These are phyloP conservation scores for Rhodamnia argentea DNA, from an alignment of 345 rosid species.

Conservation along the genomic window DNA sequence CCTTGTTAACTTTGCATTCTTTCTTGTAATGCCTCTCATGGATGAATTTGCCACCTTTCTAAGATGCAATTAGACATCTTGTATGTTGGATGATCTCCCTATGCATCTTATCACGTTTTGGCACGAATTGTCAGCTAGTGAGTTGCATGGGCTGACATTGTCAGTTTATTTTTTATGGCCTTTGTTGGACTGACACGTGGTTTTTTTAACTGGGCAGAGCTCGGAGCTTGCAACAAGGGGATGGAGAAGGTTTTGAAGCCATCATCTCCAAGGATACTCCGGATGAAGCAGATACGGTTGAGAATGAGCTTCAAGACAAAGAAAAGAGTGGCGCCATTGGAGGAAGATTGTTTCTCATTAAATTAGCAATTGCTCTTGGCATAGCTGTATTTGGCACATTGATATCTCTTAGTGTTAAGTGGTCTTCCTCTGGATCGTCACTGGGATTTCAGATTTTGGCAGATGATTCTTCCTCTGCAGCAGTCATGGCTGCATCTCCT, in stretches of 20 bases:
- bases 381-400: conserved; percentile 44
- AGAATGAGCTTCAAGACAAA: conserved; percentile 10
- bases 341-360: conserved; percentile 39
- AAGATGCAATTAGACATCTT: neutral
- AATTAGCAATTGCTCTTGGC: conserved; percentile 43
- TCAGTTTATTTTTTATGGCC: neutral
- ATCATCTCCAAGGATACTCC: conserved; percentile 9
- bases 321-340: neutral
- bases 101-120: neutral
- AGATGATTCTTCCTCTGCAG: conserved; percentile 38
- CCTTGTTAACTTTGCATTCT: neutral
- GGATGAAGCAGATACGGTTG: conserved; percentile 11
- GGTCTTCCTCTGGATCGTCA: conserved; percentile 29
- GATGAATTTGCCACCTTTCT: neutral
- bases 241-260: conserved; percentile 20
- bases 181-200: neutral
- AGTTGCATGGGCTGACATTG: neutral
- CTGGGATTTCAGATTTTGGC: conserved; percentile 40
- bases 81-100: neutral
- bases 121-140: neutral
- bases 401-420: conserved; percentile 23
- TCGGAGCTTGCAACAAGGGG: conserved; percentile 23
- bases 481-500: conserved; percentile 17
- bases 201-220: conserved; percentile 14
- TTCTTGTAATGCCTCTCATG: neutral